phyloP scores from a whole-genome alignment of 805 yeast genomes.

The Zygosaccharomyces pseudorouxii region DNA sequence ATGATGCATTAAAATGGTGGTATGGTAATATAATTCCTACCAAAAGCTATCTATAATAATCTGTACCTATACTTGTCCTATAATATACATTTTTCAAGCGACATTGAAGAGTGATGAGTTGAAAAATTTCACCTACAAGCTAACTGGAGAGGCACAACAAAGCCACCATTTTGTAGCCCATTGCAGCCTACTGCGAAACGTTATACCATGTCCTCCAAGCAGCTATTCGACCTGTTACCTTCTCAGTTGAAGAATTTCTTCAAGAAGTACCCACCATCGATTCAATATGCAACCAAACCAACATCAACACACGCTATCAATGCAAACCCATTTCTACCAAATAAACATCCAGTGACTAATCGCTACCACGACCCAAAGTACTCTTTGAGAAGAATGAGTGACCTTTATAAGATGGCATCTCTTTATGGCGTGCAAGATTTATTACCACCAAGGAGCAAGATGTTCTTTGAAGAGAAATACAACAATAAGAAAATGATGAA shows the following conservation, averaged over 20 bases:
- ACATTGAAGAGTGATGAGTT: background rate
- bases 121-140: slow-evolving; percentile 1
- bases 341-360: slow-evolving; percentile 78
- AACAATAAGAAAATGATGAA: slow-evolving; percentile 62
- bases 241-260: slow-evolving; percentile 66
- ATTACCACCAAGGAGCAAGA: slow-evolving; percentile 57
- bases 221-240: slow-evolving; percentile 59
- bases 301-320: slow-evolving; percentile 59
- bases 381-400: slow-evolving; percentile 79
- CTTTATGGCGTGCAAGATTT: slow-evolving; percentile 75
- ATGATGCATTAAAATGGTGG: slow-evolving; percentile 31
- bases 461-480: slow-evolving; percentile 76
- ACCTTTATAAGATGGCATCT: slow-evolving; percentile 74
- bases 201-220: slow-evolving; percentile 20
- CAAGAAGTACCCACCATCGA: slow-evolving; percentile 74
- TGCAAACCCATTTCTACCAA: slow-evolving; percentile 85
- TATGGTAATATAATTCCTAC: slow-evolving; percentile 15
- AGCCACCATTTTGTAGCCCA: background rate
- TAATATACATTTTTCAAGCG: background rate
- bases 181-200: background rate
- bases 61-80: background rate
- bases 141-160: background rate
- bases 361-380: slow-evolving; percentile 70
- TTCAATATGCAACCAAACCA: slow-evolving; percentile 59
- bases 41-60: background rate